These are phyloP conservation scores for Nigrospora oryzae DNA, from an alignment of 2,329 filamentous ascomycete genomes.

Conservation along the genomic window DNA sequence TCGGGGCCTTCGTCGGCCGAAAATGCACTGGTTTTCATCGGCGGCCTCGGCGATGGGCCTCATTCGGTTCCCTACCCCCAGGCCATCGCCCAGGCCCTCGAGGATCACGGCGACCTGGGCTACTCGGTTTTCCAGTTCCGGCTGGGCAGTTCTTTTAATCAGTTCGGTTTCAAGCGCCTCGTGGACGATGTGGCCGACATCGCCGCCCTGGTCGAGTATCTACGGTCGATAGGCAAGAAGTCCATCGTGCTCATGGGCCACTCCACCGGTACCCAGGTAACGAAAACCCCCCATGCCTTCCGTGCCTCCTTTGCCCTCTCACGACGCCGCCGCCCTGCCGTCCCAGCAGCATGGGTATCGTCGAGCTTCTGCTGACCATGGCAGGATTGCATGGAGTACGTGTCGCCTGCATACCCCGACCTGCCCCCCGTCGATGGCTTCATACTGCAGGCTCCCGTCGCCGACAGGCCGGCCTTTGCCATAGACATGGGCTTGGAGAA, in stretches of 20 bases:
- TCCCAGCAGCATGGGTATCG: background rate
- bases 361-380: background rate
- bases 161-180: constrained; percentile 42
- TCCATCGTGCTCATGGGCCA: constrained; percentile 50
- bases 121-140: constrained; percentile 51
- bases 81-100: constrained; percentile 34
- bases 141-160: constrained; percentile 43
- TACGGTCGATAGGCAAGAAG: constrained; percentile 38
- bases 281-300: background rate
- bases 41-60: constrained; percentile 62
- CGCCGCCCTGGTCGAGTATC: constrained; percentile 41
- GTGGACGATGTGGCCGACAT: constrained; percentile 46
- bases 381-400: constrained; percentile 50
- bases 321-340: background rate
- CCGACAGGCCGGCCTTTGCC: constrained; percentile 60
- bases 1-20: constrained; percentile 27
- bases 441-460: constrained; percentile 73
- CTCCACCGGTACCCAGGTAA: constrained; percentile 49
- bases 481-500: constrained; percentile 31
- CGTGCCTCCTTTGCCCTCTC: background rate
- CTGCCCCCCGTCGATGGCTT: constrained; percentile 59
- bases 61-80: constrained; percentile 53
- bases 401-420: constrained; percentile 29
- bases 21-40: constrained; percentile 61
- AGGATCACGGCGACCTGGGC: constrained; percentile 23